These are phyloP conservation scores for Starmerella potacharoeniae DNA, from an alignment of 805 yeast genomes.

Conservation along the genomic window DNA sequence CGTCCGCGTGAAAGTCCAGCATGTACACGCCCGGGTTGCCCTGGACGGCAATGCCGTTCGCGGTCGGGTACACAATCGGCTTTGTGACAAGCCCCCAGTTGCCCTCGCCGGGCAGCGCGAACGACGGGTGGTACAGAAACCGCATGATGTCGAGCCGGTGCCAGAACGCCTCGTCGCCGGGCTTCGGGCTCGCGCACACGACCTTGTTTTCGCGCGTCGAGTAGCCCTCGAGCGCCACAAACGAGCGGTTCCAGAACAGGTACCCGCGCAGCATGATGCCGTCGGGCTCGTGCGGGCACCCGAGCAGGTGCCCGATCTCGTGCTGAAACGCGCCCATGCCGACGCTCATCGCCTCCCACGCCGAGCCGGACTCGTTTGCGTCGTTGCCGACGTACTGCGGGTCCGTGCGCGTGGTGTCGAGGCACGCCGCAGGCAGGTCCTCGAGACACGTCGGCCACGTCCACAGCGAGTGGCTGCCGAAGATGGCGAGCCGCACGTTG, in stretches of 20 bases:
- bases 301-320: slow-evolving; percentile 83
- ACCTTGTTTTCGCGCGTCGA: slow-evolving; percentile 25
- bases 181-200: slow-evolving; percentile 33
- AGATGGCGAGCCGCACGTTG: slow-evolving; percentile 66
- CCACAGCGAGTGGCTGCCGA: slow-evolving; percentile 85
- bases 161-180: slow-evolving; percentile 74
- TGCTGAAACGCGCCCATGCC: slow-evolving; percentile 92
- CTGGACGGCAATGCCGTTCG: slow-evolving; percentile 37
- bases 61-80: slow-evolving; percentile 40
- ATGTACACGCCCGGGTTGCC: slow-evolving; percentile 61
- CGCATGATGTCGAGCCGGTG: slow-evolving; percentile 67
- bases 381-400: slow-evolving; percentile 80
- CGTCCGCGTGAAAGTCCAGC: slow-evolving; percentile 58
- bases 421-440: slow-evolving; percentile 52
- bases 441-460: slow-evolving; percentile 87
- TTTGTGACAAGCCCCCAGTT: slow-evolving; percentile 29
- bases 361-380: slow-evolving; percentile 65
- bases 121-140: slow-evolving; percentile 71
- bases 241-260: slow-evolving; percentile 66
- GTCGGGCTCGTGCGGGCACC: slow-evolving; percentile 81
- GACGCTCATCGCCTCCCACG: slow-evolving; percentile 81
- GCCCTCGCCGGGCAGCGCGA: slow-evolving; percentile 55
- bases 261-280: slow-evolving; percentile 91
- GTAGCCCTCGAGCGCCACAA: slow-evolving; percentile 59
- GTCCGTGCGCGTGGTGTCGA: slow-evolving; percentile 58